Percentiles rank a stretch among this genome's conserved stretches.
These are phyloP conservation scores for Candida sphagnicola DNA, from an alignment of 805 yeast genomes.

Conservation along the genomic window DNA sequence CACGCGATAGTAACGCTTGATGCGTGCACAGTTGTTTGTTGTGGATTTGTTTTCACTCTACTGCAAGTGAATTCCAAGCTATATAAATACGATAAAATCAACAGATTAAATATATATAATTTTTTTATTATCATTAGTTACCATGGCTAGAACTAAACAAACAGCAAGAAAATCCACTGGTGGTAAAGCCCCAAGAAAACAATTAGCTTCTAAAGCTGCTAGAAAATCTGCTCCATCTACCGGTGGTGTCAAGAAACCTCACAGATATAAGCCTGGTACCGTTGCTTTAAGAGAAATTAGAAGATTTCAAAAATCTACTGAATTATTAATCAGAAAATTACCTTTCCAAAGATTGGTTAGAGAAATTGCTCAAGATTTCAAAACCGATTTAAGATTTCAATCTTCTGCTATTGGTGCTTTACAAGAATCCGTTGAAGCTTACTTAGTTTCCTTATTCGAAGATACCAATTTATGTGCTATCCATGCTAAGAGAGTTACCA, in stretches of 20 bases:
- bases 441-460: conserved; percentile 44
- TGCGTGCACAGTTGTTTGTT: too few relatives aligned
- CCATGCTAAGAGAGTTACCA: conserved; percentile 47
- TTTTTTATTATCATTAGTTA: conserved; percentile 5
- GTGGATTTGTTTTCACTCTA: neutral
- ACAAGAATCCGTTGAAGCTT: conserved; percentile 46
- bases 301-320: conserved; percentile 46
- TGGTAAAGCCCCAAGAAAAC: conserved; percentile 49
- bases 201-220: conserved; percentile 46
- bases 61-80: neutral
- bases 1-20: neutral
- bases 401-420: conserved; percentile 46
- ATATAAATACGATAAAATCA: neutral
- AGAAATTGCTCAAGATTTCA: conserved; percentile 46
- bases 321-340: conserved; percentile 44
- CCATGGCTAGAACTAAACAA: conserved; percentile 46
- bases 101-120: conserved; percentile 2
- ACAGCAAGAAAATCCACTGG: conserved; percentile 48
- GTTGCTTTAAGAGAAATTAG: conserved; percentile 47
- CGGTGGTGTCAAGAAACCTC: conserved; percentile 47
- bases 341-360: conserved; percentile 47
- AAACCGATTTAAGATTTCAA: conserved; percentile 45
- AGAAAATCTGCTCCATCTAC: conserved; percentile 46
- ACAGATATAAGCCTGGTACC: conserved; percentile 50
- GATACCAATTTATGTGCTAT: conserved; percentile 48